Conservation (phyloP, 345 rosid genomes). For the Syzygium jambos region DNA sequence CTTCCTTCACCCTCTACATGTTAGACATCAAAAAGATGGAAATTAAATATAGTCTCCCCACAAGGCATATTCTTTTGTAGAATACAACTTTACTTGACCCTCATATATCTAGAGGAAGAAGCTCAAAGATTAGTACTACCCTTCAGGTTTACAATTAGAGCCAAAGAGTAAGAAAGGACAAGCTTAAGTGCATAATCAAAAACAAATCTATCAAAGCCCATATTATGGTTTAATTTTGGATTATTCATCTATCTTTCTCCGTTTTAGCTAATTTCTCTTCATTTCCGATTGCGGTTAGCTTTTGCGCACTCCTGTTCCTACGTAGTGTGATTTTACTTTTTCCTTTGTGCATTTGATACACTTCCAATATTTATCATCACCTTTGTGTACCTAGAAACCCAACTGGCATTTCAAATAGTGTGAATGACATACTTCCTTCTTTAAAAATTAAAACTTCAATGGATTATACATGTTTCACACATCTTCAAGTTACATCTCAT, state of each 20-base stretch:
- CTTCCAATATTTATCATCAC: not conserved
- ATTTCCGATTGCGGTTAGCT: not conserved
- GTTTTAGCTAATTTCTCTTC: not conserved
- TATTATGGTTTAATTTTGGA: not conserved
- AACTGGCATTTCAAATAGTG: not conserved
- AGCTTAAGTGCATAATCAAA: not conserved
- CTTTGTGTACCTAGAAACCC: not conserved
- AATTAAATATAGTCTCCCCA: not conserved
- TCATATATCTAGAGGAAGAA: not conserved
- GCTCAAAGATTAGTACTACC: not conserved
- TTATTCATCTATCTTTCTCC: not conserved
- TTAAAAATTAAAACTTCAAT: not conserved
- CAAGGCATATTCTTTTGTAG: not conserved
- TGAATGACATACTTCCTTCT: not conserved
- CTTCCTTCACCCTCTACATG: not conserved
- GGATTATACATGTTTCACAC: not conserved
- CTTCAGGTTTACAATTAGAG: not conserved
- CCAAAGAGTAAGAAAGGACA: not conserved
- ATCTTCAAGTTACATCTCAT: not conserved
- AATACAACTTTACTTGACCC: not conserved
- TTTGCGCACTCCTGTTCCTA: not conserved
- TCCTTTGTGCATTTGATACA: not conserved
- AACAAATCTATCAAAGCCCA: not conserved
- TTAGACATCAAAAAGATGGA: not conserved
- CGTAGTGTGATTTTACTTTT: not conserved